These are phyloP conservation scores for Peniophora sp. DNA, from an alignment of 1,284 basidiomycete species.

Conservation along the genomic window DNA sequence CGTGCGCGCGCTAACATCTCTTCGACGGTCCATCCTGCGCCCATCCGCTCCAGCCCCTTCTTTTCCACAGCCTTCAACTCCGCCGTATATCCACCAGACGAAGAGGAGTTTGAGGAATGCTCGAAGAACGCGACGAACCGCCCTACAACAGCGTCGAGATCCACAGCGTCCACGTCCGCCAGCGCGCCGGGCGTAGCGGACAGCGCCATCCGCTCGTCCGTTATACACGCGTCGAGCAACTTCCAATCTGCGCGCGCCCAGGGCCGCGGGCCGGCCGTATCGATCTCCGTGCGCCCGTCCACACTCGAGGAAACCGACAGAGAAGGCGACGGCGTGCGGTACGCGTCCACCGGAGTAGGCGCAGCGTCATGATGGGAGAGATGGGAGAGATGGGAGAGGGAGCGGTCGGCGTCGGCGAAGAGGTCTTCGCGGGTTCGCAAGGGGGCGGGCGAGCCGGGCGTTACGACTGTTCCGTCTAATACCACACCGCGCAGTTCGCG, in stretches of 20 bases:
- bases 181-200: conserved; percentile 29
- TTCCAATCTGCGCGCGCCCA: conserved; percentile 75
- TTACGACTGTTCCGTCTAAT: conserved; percentile 42
- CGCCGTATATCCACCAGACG: too few relatives aligned
- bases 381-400: conserved; percentile 28
- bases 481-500: conserved; percentile 29
- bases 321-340: conserved; percentile 12
- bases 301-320: conserved; percentile 5
- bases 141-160: conserved; percentile 43
- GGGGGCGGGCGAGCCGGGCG: conserved; percentile 45
- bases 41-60: neutral
- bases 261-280: conserved; percentile 18
- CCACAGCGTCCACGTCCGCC: conserved; percentile 41
- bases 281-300: conserved; percentile 5
- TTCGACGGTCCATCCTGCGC: conserved; percentile 42
- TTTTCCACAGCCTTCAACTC: too few relatives aligned
- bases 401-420: too few relatives aligned
- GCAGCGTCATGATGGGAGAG: conserved; percentile 17
- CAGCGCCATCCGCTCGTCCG: conserved; percentile 51
- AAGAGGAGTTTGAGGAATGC: too few relatives aligned
- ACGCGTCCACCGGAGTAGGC: neutral
- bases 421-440: conserved; percentile 16
- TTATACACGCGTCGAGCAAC: conserved; percentile 66
- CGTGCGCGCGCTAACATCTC: conserved; percentile 29
- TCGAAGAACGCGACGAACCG: conserved; percentile 38